Evolutionary conservation across 2,329 filamentous ascomycete genomes (phyloP).

Genomic region (Graphiopsis chlorocephala): DNA sequence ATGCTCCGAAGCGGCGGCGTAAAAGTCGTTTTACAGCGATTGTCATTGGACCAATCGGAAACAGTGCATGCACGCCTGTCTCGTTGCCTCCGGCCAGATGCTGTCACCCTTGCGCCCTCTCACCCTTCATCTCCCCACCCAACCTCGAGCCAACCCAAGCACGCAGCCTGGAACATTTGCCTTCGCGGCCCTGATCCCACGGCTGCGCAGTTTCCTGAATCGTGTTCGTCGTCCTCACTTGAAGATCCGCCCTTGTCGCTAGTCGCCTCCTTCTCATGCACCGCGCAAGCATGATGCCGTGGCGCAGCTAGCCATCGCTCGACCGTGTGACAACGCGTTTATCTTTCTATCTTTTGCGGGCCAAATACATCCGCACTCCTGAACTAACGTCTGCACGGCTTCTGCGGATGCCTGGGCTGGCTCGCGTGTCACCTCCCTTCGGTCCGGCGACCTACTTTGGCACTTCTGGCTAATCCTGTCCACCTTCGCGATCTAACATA

Average conservation of each 20-base stretch:
- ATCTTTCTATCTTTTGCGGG: slow-evolving; percentile 10
- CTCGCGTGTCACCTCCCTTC: slow-evolving; percentile 15
- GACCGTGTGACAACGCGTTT: slow-evolving; percentile 5
- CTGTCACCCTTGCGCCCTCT: slow-evolving; percentile 3
- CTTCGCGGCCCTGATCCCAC: slow-evolving; percentile 9
- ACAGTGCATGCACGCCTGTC: background rate
- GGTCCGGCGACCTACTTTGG: slow-evolving; percentile 12
- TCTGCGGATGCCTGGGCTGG: slow-evolving; percentile 9
- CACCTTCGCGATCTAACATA: background rate
- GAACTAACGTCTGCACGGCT: slow-evolving; percentile 14
- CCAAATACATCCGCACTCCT: slow-evolving; percentile 12
- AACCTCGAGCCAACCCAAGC: background rate
- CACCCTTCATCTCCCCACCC: slow-evolving; percentile 7
- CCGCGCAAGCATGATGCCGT: slow-evolving; percentile 16
- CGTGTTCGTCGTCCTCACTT: slow-evolving; percentile 10
- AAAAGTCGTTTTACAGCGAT: background rate
- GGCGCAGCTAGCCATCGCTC: slow-evolving; percentile 5
- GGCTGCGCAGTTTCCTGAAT: slow-evolving; percentile 16
- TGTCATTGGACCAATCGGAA: background rate
- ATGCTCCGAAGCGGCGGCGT: background rate
- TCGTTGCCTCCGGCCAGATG: background rate
- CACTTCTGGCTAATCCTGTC: slow-evolving; percentile 1
- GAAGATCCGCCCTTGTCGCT: slow-evolving; percentile 11
- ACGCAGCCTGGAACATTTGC: slow-evolving; percentile 1
- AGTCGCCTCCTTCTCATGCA: slow-evolving; percentile 12